Conservation (phyloP, 2,329 filamentous ascomycete species). For the Diaporthe ilicicola region DNA sequence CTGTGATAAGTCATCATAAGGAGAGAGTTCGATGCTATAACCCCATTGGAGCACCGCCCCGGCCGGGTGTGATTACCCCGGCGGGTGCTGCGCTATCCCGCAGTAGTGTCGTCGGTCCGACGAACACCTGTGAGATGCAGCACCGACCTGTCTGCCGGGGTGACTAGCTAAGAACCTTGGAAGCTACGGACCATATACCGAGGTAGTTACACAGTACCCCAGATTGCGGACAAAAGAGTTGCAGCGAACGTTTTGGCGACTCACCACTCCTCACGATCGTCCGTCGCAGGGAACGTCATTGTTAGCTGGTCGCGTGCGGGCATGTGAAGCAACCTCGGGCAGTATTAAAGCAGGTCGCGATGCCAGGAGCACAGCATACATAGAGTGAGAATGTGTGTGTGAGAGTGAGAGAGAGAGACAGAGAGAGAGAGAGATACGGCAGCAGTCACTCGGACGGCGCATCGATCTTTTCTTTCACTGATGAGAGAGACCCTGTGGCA, state of each 20-base stretch:
- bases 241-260: constrained; percentile 23
- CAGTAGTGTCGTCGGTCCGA: constrained; percentile 19
- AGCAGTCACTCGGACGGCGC: neutral
- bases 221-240: constrained; percentile 14
- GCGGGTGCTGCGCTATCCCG: constrained; percentile 1
- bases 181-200: neutral
- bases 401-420: too few relatives aligned
- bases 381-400: too few relatives aligned
- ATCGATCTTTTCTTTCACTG: neutral
- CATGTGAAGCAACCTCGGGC: neutral
- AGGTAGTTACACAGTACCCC: constrained; percentile 9
- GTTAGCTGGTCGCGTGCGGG: neutral
- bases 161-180: constrained; percentile 18
- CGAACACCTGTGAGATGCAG: neutral
- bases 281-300: constrained; percentile 15
- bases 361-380: neutral
- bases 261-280: constrained; percentile 4
- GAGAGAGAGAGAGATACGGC: neutral
- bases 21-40: neutral
- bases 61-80: neutral
- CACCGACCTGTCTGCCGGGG: neutral
- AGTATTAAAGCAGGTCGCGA: constrained; percentile 15
- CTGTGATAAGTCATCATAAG: constrained; percentile 18
- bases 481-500: neutral
- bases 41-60: neutral